Percentiles rank a stretch among this genome's conserved stretches.
These are phyloP conservation scores for Fusarium proliferatum DNA, from an alignment of 2,329 filamentous ascomycete genomes.

Conservation along the genomic window DNA sequence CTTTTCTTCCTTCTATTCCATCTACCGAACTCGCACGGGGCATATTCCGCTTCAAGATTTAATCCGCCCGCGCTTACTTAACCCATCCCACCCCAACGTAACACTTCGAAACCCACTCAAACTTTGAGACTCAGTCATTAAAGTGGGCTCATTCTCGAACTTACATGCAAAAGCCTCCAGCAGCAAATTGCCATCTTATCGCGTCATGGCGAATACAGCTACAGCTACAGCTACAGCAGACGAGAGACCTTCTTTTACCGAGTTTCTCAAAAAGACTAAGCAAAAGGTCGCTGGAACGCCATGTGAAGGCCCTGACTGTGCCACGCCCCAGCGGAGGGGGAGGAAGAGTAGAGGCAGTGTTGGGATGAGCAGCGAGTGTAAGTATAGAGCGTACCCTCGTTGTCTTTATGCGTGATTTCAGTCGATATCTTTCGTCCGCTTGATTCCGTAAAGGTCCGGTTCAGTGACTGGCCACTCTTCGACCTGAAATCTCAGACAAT, in stretches of 20 bases:
- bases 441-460: background rate
- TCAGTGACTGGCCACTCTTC: background rate
- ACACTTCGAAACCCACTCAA: constrained; percentile 15
- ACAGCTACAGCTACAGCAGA: background rate
- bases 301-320: constrained; percentile 20
- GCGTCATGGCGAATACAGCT: constrained; percentile 15
- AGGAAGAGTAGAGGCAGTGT: constrained; percentile 14
- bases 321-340: constrained; percentile 9
- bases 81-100: constrained; percentile 17
- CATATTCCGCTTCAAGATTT: constrained; percentile 10
- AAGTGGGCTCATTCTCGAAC: constrained; percentile 26
- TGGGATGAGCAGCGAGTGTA: constrained; percentile 41
- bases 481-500: background rate
- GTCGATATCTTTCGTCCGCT: background rate
- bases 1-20: background rate
- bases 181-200: background rate
- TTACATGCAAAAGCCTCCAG: constrained; percentile 4
- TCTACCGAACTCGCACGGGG: constrained; percentile 1
- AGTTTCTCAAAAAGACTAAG: constrained; percentile 60
- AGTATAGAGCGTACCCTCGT: constrained; percentile 21
- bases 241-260: constrained; percentile 58
- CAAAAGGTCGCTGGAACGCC: constrained; percentile 37
- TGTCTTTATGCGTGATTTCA: background rate
- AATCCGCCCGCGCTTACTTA: constrained; percentile 21
- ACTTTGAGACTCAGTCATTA: constrained; percentile 18